Conservation (phyloP, 2,329 filamentous ascomycete species). For the Chlorencoelia australis region DNA sequence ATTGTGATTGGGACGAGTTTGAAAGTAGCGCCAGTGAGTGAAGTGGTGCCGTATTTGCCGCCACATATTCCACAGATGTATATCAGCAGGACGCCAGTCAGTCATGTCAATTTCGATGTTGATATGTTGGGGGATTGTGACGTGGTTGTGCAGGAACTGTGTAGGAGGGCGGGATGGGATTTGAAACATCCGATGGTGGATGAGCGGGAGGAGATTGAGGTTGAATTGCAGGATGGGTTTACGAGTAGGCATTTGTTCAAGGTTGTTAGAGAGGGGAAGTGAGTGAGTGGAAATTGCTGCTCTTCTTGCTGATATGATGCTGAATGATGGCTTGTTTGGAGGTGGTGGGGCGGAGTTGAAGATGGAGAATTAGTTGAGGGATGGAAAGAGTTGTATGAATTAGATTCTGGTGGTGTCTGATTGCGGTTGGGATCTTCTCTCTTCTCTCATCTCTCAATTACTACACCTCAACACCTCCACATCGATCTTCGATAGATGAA, state of each 20-base stretch:
- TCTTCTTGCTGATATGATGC: too few relatives aligned
- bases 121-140: constrained; percentile 95
- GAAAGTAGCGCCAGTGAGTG: constrained; percentile 90
- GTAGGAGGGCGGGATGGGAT: constrained; percentile 70
- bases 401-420: too few relatives aligned
- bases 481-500: too few relatives aligned
- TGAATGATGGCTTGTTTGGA: too few relatives aligned
- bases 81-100: constrained; percentile 74
- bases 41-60: constrained; percentile 75
- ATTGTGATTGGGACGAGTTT: constrained; percentile 94
- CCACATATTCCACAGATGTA: constrained; percentile 81
- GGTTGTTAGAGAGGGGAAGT: too few relatives aligned
- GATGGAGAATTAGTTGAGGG: too few relatives aligned
- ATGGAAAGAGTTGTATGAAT: too few relatives aligned
- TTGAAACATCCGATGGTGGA: constrained; percentile 76
- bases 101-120: constrained; percentile 91
- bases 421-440: too few relatives aligned
- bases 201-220: constrained; percentile 49
- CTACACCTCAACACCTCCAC: too few relatives aligned
- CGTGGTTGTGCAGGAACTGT: constrained; percentile 78
- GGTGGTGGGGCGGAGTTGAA: too few relatives aligned
- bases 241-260: constrained; percentile 35
- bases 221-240: constrained; percentile 39
- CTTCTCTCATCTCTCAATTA: too few relatives aligned
- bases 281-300: not conserved